Conservation (phyloP, 768 basidiomycete species). For the Harrya chromipes region DNA sequence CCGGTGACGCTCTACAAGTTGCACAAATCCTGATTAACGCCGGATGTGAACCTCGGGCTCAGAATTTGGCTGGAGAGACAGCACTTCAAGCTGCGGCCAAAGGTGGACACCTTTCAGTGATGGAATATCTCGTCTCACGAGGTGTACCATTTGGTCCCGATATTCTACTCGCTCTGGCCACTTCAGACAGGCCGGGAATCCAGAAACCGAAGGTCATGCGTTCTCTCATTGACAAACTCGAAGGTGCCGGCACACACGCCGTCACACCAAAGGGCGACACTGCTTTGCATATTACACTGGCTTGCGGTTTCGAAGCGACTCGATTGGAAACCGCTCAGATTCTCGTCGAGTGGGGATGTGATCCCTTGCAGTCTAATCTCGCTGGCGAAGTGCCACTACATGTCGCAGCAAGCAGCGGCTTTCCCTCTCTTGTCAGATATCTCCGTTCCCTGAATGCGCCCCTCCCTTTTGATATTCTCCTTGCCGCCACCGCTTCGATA, state of each 20-base stretch:
- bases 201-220: background rate
- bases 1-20: background rate
- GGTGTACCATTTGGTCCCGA: background rate
- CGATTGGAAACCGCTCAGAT: background rate
- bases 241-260: background rate
- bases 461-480: background rate
- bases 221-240: background rate
- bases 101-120: background rate
- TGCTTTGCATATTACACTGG: constrained; percentile 1
- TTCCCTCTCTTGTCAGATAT: background rate
- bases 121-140: constrained; percentile 1
- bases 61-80: background rate
- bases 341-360: background rate
- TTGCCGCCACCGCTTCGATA: background rate
- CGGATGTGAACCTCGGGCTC: background rate
- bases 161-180: background rate
- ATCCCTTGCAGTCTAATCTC: background rate
- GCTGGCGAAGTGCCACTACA: background rate
- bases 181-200: background rate
- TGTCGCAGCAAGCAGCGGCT: background rate
- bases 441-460: background rate
- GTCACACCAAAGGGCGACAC: background rate
- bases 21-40: background rate
- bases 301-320: background rate
- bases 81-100: background rate